Base-by-base conservation (phyloP, 2,329 filamentous ascomycete species). In the Trichothecium roseum region DNA sequence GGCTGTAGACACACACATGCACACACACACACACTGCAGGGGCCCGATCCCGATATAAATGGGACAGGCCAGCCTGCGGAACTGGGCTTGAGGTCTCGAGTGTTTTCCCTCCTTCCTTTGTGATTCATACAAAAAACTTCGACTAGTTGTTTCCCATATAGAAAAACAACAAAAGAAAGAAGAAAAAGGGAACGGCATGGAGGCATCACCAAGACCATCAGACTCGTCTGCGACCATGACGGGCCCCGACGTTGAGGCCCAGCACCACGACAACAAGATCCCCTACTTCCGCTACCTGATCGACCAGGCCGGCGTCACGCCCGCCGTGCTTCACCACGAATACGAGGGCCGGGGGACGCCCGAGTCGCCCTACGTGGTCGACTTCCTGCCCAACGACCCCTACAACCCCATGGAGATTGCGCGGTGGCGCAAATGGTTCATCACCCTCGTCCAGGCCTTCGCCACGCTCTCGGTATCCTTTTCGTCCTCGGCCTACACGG, bases 381-480 rank as follows among this genome's bases (percentile, higher is more conserved):
- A 74, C 37, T 87, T 79, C 59, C 68, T 84, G 16, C 68, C 72
- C 14, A 55, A 74, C 35, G 82, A 87, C 51, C 68, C 71, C 8
- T 70, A 74, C 43, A 81, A 86, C 53, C 78, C 81, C 1, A 70
- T 80, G 65, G 61, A 63, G 33, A 82, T 76, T 46, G 57, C 67
- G 8, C 40, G 49, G 2, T 37, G 49, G 18, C 71, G 69, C 55
- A 84, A 84, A 59, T 86, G 81, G 81, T 51, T 53, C 20, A 72
- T 81, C 42, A 81, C 78, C 2, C 49, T 72, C 35, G 52, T 80
- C 28, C 72, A 80, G 38, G 78, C 81, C 10, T 46, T 81, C 18
- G 74, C 81, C 12, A 81, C 79, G 2, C 65, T 87, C 30, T 78
- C 69, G 18, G 78, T 85, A 20, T 65, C 82, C 3, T 81, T 87